Evolutionary conservation across 2,329 filamentous ascomycete genomes (phyloP).

Genomic region (Arthrobotrys musiformis): DNA sequence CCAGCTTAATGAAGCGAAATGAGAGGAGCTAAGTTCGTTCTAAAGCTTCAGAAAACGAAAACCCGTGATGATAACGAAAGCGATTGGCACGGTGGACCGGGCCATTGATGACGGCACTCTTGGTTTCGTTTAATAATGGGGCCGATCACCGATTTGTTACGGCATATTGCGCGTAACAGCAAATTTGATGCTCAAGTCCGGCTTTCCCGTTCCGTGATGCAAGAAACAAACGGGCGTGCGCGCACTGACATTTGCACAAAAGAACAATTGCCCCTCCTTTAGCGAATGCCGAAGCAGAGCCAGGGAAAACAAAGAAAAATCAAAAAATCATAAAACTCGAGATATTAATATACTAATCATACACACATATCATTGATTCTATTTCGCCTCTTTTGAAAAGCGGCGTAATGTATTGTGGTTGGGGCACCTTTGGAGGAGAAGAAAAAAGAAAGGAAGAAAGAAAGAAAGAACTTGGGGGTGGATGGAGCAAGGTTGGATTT

Average conservation of each 20-base stretch:
- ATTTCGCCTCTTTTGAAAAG: slow-evolving; percentile 26
- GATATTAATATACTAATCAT: slow-evolving; percentile 11
- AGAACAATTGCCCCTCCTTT: slow-evolving; percentile 47
- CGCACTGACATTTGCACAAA: slow-evolving; percentile 46
- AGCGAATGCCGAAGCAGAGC: slow-evolving; percentile 32
- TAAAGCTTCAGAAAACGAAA: slow-evolving; percentile 21
- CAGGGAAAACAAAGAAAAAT: too few species aligned
- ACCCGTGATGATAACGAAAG: slow-evolving; percentile 25
- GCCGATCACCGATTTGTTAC: slow-evolving; percentile 51
- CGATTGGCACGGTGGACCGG: slow-evolving; percentile 7
- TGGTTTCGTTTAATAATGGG: slow-evolving; percentile 37
- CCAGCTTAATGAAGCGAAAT: slow-evolving; percentile 45
- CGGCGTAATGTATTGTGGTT: slow-evolving; percentile 31
- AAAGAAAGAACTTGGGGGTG: slow-evolving; percentile 24
- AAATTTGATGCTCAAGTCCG: slow-evolving; percentile 37
- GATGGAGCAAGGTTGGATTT: slow-evolving; percentile 18
- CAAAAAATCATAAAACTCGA: slow-evolving; percentile 13
- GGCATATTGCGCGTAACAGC: slow-evolving; percentile 48
- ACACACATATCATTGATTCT: slow-evolving; percentile 12
- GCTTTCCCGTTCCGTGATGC: slow-evolving; percentile 55
- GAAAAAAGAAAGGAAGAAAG: not conserved
- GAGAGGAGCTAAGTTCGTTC: slow-evolving; percentile 24
- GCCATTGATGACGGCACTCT: slow-evolving; percentile 46
- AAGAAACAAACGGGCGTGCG: slow-evolving; percentile 53
- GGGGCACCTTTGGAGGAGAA: slow-evolving; percentile 28